A percentile compares a stretch with the other conserved stretches of the same genome.
These are phyloP conservation scores for Paraleonurus japonicus DNA, from an alignment of 257 asterid genomes.

Conservation along the genomic window DNA sequence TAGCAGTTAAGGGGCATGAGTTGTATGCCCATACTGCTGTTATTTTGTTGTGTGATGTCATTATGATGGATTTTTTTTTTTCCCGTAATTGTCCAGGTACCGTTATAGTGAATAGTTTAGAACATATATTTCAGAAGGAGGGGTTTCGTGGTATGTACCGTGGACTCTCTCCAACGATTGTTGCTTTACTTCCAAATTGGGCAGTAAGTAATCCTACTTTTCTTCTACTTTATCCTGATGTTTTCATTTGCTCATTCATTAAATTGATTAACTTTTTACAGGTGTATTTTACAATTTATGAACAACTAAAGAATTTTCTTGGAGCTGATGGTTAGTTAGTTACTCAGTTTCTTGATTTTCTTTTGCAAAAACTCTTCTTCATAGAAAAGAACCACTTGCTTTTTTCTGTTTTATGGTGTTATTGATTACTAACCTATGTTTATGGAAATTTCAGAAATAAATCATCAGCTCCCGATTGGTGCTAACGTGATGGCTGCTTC, in stretches of 20 bases:
- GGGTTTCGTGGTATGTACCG: conserved; percentile 91
- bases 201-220: conserved; percentile 53
- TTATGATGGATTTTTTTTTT: conserved; percentile 21
- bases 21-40: conserved; percentile 1
- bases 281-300: conserved; percentile 90
- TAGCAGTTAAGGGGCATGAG: not conserved
- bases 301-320: conserved; percentile 66
- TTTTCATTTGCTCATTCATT: not conserved
- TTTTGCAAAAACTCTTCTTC: not conserved
- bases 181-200: conserved; percentile 91
- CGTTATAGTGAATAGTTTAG: conserved; percentile 75
- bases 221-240: not conserved
- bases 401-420: conserved; percentile 1
- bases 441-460: conserved; percentile 45
- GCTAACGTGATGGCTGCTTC: conserved; percentile 90
- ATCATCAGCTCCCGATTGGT: conserved; percentile 75
- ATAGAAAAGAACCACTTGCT: not conserved
- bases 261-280: conserved; percentile 35
- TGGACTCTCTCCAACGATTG: conserved; percentile 84
- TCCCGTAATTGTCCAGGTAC: conserved; percentile 56
- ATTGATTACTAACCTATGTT: conserved; percentile 9
- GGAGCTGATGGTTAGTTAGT: conserved; percentile 68
- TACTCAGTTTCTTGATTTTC: conserved; percentile 15
- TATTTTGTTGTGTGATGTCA: not conserved
- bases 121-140: conserved; percentile 76